Evolutionary conservation across 1,284 basidiomycete genomes (phyloP), one percentile per base, ranked within the genome.

Genomic region (Cryptococcus sp.): DNA sequence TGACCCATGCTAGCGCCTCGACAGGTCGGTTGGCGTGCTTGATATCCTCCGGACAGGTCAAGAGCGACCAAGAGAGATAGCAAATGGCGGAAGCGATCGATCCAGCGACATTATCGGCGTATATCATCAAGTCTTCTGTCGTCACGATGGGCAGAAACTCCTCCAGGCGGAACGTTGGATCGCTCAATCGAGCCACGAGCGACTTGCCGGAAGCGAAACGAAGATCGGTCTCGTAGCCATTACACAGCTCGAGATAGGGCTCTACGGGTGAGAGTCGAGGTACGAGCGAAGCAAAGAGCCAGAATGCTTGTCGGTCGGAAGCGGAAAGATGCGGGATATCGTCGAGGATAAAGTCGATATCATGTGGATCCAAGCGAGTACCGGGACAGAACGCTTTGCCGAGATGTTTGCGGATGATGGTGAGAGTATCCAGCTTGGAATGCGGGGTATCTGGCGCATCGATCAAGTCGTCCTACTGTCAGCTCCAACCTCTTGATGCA

Each of bases 41-140:
- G 11, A 45, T 37, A 6, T 53, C 36, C 10, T 36, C 35, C 22
- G 41, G 51, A 31, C 45, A 44, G 38, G 50, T 60, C 1, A 66
- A 52, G 9, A 66, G 49, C 4, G 69, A 66, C 71, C 73, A 76
- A 14, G 74, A 64, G 26, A 74, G 62, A 50, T 74, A 70, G 41
- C 73, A 72, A 47, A 74, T 73, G 28, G 75, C 67, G 24, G 72
- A 61, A 6, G 74, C 74, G 10, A 77, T 71, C 4, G 68, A 69
- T 1, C 74, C 74, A 1, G 74, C 74, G 9, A 76, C 74, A 36
- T 72, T 62, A 40, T 71, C 66, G 9, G 74, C 71, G 56, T 77
- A 77, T 3, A 56, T 41, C 33, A 75, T 52, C 18, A 77, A 59
- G 45, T 76, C 74, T 1, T 53, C 57, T 19, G 65, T 60, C 1